Evolutionary conservation across 2,329 filamentous ascomycete genomes (phyloP), one percentile per base, ranked within the genome.

Genomic region (Tolypocladium ophioglossoides): DNA sequence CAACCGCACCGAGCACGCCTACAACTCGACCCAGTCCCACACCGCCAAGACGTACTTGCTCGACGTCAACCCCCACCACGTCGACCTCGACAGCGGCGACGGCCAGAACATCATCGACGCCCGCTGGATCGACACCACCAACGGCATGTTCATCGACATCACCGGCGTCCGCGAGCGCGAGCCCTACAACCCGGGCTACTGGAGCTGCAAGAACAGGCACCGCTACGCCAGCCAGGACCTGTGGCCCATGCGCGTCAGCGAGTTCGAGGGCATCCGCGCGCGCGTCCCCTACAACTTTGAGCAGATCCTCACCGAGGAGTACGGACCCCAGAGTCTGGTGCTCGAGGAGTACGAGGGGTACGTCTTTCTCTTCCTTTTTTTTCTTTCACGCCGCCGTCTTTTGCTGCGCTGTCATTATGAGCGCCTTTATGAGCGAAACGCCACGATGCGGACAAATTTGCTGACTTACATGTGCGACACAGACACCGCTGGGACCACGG

Each of bases 71-170:
- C 86, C 87, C 0, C 82, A 84, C 72, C 78, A 83, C 62, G 74
- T 73, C 55, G 78, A 86, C 53, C 73, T 85, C 2, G 74, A 75
- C 30, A 76, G 81, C 24, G 84, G 84, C 46, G 78, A 87, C 61
- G 87, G 87, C 20, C 72, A 77, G 64, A 95, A 95, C 66, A 79
- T 94, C 54, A 94, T 94, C 62, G 89, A 94, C 69, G 89, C 85
- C 27, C 79, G 89, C 48, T 95, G 87, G 87, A 88, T 94, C 64
- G 88, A 94, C 68, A 78, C 78, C 55, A 70, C 73, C 54, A 94
- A 85, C 62, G 89, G 89, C 50, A 77, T 92, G 63, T 95, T 87
- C 68, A 84, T 94, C 67, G 89, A 94, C 68, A 90, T 95, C 63
- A 94, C 89, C 1, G 88, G 82, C 14, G 71, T 94, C 38, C 80